Conservation (phyloP, 2,329 filamentous ascomycete species). For the Cadophora gregata region DNA sequence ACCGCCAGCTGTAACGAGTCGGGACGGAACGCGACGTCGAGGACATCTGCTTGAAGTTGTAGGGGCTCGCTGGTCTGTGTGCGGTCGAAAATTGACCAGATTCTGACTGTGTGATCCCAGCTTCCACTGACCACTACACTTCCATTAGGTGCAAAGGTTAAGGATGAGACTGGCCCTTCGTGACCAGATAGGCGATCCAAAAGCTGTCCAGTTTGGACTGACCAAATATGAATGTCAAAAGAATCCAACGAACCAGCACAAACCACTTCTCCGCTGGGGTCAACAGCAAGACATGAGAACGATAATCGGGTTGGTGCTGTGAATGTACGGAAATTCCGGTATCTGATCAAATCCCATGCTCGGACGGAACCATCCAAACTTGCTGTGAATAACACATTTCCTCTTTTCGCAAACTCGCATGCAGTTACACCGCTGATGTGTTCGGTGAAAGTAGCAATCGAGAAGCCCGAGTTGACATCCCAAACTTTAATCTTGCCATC, state of each 20-base stretch:
- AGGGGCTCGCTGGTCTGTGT: slow-evolving; percentile 95
- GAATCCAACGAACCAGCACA: slow-evolving; percentile 95
- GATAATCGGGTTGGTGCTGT: slow-evolving; percentile 90
- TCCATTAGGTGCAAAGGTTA: slow-evolving; percentile 89
- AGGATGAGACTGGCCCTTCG: slow-evolving; percentile 87
- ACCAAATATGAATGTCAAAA: slow-evolving; percentile 98
- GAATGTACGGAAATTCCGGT: slow-evolving; percentile 96
- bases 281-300: slow-evolving; percentile 94
- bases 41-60: slow-evolving; percentile 88
- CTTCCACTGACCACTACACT: slow-evolving; percentile 86
- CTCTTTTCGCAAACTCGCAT: slow-evolving; percentile 93
- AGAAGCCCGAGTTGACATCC: slow-evolving; percentile 96
- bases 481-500: slow-evolving; percentile 99
- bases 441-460: slow-evolving; percentile 96
- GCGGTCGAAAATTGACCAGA: slow-evolving; percentile 94
- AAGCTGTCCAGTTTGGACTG: slow-evolving; percentile 94
- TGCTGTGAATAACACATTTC: slow-evolving; percentile 93
- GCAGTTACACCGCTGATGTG: slow-evolving; percentile 93
- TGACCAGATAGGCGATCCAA: slow-evolving; percentile 91
- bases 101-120: slow-evolving; percentile 93
- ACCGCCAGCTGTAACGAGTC: slow-evolving; percentile 92
- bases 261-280: slow-evolving; percentile 94
- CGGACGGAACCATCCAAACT: slow-evolving; percentile 93
- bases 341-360: slow-evolving; percentile 95
- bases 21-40: slow-evolving; percentile 85